Evolutionary conservation across 2,329 filamentous ascomycete genomes (phyloP), one percentile per base, ranked within the genome.

Genomic region (Sarocladiaceae sp.): DNA sequence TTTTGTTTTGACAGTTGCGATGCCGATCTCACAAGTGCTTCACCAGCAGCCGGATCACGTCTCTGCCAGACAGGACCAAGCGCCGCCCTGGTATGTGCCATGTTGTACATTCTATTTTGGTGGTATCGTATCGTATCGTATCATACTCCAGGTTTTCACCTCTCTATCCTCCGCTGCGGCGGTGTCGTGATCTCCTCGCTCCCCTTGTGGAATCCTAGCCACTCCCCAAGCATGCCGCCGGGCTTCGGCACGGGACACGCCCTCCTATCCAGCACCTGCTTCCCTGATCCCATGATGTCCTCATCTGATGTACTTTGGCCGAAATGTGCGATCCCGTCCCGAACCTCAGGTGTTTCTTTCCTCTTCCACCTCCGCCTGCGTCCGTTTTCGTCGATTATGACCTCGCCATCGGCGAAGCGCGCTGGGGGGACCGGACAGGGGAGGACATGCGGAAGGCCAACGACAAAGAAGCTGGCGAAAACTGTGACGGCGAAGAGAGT

Each of bases 241-340:
- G 93, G 91, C 65, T 96, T 96, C 4, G 93, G 93, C 11, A 98
- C 82, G 0, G 93, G 93, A 59, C 93, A 98, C 60, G 94, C 88
- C 56, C 88, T 76, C 58, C 73, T 73, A 35, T 66, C 58, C 44
- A 68, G 70, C 62, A 72, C 52, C 57, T 67, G 50, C 37, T 49
- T 33, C 27, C 37, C 50, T 34, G 47, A 47, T 10, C 51, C 47
- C 18, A 50, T 50, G 47, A 53, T 42, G 45, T 55, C 55, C 15
- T 49, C 48, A 51, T 69, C 58, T 53, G 71, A 65, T 39, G 59
- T 56, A 44, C 57, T 53, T 45, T 64, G 58, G 48, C 64, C 60
- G 52, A 78, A 77, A 44, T 73, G 70, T 4, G 70, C 70, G 23
- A 76, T 65, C 31, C 68, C 68, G 48, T 72, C 64, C 55, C 68